Evolutionary conservation across 2,329 filamentous ascomycete species (phyloP).

Genomic region (Escovopsis weberi): DNA sequence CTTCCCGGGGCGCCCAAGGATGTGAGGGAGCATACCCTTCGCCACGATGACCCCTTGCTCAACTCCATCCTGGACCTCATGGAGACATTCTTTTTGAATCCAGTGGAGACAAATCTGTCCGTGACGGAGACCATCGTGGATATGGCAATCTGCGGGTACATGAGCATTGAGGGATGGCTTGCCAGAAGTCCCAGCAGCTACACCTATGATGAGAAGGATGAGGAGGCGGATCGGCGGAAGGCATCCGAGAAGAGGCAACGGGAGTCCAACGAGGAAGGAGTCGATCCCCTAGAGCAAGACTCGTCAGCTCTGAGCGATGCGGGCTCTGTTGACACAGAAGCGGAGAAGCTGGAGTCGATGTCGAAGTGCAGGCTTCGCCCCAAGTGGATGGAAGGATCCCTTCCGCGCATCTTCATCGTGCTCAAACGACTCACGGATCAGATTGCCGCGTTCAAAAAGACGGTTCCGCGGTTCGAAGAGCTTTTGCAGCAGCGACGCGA

Average conservation of each 20-base stretch:
- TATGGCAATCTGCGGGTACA: constrained; percentile 69
- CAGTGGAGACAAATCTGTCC: constrained; percentile 79
- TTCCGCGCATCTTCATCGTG: constrained; percentile 40
- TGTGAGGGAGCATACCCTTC: constrained; percentile 46
- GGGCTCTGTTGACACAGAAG: constrained; percentile 9
- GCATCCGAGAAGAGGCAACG: neutral
- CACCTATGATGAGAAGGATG: constrained; percentile 27
- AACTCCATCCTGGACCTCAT: constrained; percentile 57
- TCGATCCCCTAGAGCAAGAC: neutral
- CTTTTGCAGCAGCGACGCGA: constrained; percentile 51
- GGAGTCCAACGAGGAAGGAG: constrained; percentile 2
- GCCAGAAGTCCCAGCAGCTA: constrained; percentile 55
- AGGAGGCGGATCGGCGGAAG: constrained; percentile 1
- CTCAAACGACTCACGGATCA: constrained; percentile 48
- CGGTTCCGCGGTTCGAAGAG: constrained; percentile 58
- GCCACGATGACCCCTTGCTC: constrained; percentile 46
- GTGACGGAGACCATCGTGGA: constrained; percentile 74
- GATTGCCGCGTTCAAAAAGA: constrained; percentile 44
- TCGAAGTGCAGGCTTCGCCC: constrained; percentile 38
- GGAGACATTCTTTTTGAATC: constrained; percentile 73
- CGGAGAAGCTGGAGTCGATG: constrained; percentile 29
- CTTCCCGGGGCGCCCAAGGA: constrained; percentile 47
- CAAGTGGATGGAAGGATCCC: constrained; percentile 33
- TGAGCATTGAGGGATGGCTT: constrained; percentile 83
- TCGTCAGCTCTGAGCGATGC: constrained; percentile 1